These are phyloP conservation scores for Aspergillus unguis DNA, from an alignment of 2,329 filamentous ascomycete species.

Conservation along the genomic window DNA sequence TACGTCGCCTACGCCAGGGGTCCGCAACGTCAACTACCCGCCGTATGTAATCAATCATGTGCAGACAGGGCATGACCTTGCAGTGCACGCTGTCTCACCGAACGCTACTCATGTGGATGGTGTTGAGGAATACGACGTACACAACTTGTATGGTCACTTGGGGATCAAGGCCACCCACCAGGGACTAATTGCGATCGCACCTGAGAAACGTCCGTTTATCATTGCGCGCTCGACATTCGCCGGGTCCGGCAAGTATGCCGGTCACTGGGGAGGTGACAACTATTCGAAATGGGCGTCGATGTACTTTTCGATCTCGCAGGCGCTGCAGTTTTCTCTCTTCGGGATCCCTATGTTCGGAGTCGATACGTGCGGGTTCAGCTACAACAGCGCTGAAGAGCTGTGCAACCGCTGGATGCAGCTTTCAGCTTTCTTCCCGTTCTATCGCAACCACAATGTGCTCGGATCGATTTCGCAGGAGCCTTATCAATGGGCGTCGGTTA, in stretches of 20 bases:
- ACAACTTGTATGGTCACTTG: slow-evolving; percentile 74
- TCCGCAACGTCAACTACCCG: slow-evolving; percentile 67
- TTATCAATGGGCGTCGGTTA: slow-evolving; percentile 66
- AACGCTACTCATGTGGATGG: slow-evolving; percentile 76
- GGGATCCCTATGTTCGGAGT: slow-evolving; percentile 75
- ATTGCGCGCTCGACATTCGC: slow-evolving; percentile 80
- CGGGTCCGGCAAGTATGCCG: slow-evolving; percentile 70
- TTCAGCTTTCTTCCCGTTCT: slow-evolving; percentile 73
- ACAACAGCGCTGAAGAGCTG: slow-evolving; percentile 65
- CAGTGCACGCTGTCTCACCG: slow-evolving; percentile 68
- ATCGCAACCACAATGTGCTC: slow-evolving; percentile 70
- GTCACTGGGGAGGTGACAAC: slow-evolving; percentile 82
- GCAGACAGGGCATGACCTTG: slow-evolving; percentile 61
- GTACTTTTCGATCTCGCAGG: slow-evolving; percentile 74
- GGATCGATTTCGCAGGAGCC: slow-evolving; percentile 65
- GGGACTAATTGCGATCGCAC: slow-evolving; percentile 62
- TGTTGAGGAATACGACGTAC: slow-evolving; percentile 73
- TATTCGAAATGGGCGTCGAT: slow-evolving; percentile 68
- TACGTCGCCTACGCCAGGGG: slow-evolving; percentile 60
- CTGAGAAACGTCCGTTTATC: slow-evolving; percentile 73
- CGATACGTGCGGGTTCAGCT: slow-evolving; percentile 68
- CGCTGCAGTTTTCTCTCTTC: slow-evolving; percentile 69
- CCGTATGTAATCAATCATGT: slow-evolving; percentile 74
- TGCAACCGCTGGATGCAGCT: slow-evolving; percentile 73
- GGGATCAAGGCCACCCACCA: slow-evolving; percentile 75